phyloP scores from a whole-genome alignment of 177 flowering plant species.

The Telopea speciosissima region DNA sequence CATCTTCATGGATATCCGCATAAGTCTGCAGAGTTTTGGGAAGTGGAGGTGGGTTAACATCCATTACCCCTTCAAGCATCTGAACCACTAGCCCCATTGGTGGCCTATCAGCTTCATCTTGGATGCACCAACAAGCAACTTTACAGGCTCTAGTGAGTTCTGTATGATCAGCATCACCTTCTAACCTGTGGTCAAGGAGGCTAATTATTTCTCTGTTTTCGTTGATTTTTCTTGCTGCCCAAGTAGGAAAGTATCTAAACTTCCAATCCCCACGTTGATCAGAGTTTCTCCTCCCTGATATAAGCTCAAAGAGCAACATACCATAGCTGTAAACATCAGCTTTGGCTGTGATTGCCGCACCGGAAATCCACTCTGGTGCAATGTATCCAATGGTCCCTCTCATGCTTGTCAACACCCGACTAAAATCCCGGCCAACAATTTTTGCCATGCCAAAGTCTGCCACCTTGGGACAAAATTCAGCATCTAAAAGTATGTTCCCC shows the following conservation, averaged over 20 bases:
- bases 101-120: constrained; percentile 30
- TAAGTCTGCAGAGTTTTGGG: constrained; percentile 22
- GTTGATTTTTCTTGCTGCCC: constrained; percentile 22
- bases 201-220: constrained; percentile 26
- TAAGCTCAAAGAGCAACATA: constrained; percentile 21
- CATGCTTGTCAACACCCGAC: constrained; percentile 24
- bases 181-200: constrained; percentile 32
- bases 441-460: constrained; percentile 28
- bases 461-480: constrained; percentile 17
- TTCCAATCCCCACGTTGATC: constrained; percentile 7
- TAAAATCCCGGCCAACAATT: constrained; percentile 23
- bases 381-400: constrained; percentile 26
- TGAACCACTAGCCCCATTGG: constrained; percentile 30
- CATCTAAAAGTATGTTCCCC: constrained; percentile 23
- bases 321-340: constrained; percentile 28
- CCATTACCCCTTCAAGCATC: constrained; percentile 26
- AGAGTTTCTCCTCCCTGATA: constrained; percentile 16
- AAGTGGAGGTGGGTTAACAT: constrained; percentile 25
- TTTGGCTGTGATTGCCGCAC: constrained; percentile 17
- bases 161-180: constrained; percentile 27
- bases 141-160: constrained; percentile 33
- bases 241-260: constrained; percentile 31
- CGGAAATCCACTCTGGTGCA: constrained; percentile 28
- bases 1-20: constrained; percentile 22
- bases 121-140: constrained; percentile 52